Evolutionary conservation across 768 basidiomycete species (phyloP), one percentile per base, ranked within the genome.

Genomic region (Xanthoconium stramineum): DNA sequence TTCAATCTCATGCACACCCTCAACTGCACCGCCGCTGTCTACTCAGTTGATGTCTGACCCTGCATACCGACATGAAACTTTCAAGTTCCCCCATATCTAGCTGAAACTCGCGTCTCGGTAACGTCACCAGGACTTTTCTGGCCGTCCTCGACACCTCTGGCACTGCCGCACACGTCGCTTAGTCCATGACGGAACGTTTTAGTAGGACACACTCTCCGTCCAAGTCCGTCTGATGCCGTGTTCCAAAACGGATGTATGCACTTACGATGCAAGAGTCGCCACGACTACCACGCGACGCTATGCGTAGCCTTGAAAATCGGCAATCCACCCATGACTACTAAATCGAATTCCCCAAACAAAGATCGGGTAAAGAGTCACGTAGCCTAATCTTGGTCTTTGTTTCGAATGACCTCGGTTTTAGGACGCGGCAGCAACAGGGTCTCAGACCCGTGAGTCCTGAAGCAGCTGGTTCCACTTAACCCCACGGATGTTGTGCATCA

Each of bases 51-150:
- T 46, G 36, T 39, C 47, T 54, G 42, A 35, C 46, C 10, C 35
- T 37, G 28, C 30, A 7, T 19, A 14, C 1, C 30, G 24, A 53
- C 53, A 28, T 66, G 65, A 65, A 65, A 61, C 60, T 14, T 20
- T 12, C 20, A 42, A 24, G 6, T 33, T 5, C 29, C 29, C 24
- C 50, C 39, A 11, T 10, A 15, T 8, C 35, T 37, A 17, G 20
- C 40, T 39, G 61, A 52, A 44, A 49, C 61, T 20, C 57, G 29
- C 43, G 53, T 52, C 52, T 64, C 64, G 65, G 14, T 49, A 51
- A 61, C 62, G 61, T 67, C 47, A 64, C 29, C 44, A 45, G 29
- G 29, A 14, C 36, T 10, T 49, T 45, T 28, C 29, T 42, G 24
- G 17, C 20, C 47, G 9, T 43, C 35, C 37, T 50, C 37, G n/a